Conservation (phyloP, 2,329 filamentous ascomycete genomes). For the Alternaria hordeiaustralica region DNA sequence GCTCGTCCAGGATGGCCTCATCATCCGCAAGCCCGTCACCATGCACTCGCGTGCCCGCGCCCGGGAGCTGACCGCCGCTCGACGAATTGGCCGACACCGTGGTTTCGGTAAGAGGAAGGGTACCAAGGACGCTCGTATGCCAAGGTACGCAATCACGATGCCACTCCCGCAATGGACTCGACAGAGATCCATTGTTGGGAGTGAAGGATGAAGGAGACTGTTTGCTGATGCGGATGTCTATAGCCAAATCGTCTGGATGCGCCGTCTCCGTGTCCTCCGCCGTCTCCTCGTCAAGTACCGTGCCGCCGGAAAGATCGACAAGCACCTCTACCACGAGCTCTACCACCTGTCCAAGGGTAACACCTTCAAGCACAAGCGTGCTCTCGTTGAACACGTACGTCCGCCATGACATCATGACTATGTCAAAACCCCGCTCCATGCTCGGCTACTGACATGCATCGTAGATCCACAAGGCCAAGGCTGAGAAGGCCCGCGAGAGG, state of each 20-base stretch:
- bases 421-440: conserved; percentile 23
- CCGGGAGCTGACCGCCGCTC: conserved; percentile 91
- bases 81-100: conserved; percentile 95
- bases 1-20: conserved; percentile 99
- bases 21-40: conserved; percentile 99
- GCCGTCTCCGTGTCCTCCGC: conserved; percentile 98
- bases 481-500: conserved; percentile 96
- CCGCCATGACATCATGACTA: conserved; percentile 47
- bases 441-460: conserved; percentile 35
- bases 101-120: conserved; percentile 99
- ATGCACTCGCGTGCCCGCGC: conserved; percentile 99
- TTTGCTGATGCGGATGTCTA: conserved; percentile 47
- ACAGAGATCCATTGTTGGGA: conserved; percentile 3
- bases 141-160: conserved; percentile 69
- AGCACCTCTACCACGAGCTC: conserved; percentile 99
- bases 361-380: conserved; percentile 99
- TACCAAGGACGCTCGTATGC: conserved; percentile 99
- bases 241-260: conserved; percentile 99
- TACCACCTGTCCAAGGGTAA: conserved; percentile 99
- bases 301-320: conserved; percentile 99
- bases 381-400: conserved; percentile 99
- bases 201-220: conserved; percentile 17
- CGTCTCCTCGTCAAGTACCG: conserved; percentile 99
- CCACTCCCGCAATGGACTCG: conserved; percentile 18
- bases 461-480: conserved; percentile 99